Base-by-base conservation (phyloP, 768 basidiomycete genomes). In the Leucocoprinus sp. region DNA sequence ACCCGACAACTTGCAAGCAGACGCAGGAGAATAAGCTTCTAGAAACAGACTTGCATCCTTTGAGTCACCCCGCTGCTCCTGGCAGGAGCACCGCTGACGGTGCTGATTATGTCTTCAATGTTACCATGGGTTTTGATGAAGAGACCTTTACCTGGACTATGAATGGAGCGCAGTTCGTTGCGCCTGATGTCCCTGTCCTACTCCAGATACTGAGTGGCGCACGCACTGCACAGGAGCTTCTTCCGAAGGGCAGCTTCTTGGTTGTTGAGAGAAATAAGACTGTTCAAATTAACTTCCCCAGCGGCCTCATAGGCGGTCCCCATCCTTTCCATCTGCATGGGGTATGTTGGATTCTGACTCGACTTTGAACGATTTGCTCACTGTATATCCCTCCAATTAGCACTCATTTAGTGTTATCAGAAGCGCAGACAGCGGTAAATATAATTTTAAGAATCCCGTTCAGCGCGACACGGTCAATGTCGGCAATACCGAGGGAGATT, bases 141-240 rank as follows among this genome's bases (percentile, higher is more conserved):
- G 9, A 12, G 6, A 21, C 23, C 22, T n/a, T 17, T 1, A 12
- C 14, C 5, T 52, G 37, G 27, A 40, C 18, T 23, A 35, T 52
- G 21, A 52, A 52, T 26, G 39, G 39, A 14, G 38, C 35, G 2
- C 15, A 31, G 8, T 49, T 40, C 27, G 19, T 19, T 23, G n/a
- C 35, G 12, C 51, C 51, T 8, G 34, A 17, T 11, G 47, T 70
- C 0, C 78, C 80, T 0, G 70, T 78, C 9, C 66, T 82, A 5
- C 67, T 80, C 11, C 80, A 82, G 50, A 74, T 80, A 27, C 54
- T 82, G 29, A 78, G 72, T 39, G 80, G 80, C 0, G 70, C 71
- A 4, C 60, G 58, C 26, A 61, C 65, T 14, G 67, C 78, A 0
- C 54, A 63, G 15, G 64, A 74, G 1, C 61, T 82, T 11, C 59